phyloP scores from a whole-genome alignment of 306 rosid genomes.

The Urtica urens region DNA sequence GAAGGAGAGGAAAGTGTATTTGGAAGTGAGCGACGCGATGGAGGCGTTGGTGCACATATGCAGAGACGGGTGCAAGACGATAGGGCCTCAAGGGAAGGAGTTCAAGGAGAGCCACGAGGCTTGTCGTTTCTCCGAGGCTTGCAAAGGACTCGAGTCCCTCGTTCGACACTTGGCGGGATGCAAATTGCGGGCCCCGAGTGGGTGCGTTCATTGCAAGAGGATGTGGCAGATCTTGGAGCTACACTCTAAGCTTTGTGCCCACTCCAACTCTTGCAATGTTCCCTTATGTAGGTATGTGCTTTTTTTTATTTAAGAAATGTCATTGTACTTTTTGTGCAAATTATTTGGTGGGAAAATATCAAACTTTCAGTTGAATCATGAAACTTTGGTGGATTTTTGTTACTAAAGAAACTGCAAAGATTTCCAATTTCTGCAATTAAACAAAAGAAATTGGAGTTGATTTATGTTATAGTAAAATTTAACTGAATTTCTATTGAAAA shows the following conservation, averaged over 20 bases:
- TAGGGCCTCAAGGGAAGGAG: conserved; percentile 78
- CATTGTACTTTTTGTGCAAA: no score
- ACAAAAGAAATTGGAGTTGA: no score
- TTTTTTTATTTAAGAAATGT: no score
- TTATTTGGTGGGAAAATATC: no score
- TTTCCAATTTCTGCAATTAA: no score
- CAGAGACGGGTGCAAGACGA: conserved; percentile 83
- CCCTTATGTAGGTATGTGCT: conserved; percentile 68
- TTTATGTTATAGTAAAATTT: no score
- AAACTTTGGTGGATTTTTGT: no score
- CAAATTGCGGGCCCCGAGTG: conserved; percentile 72
- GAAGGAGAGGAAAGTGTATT: conserved; percentile 51
- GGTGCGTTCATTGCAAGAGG: conserved; percentile 81
- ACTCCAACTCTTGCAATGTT: conserved; percentile 52
- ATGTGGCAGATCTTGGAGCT: conserved; percentile 94
- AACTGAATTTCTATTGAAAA: no score
- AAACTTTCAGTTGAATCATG: no score
- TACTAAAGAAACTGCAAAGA: no score
- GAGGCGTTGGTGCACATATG: conserved; percentile 95
- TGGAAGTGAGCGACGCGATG: conserved; percentile 80
- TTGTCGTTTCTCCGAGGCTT: conserved; percentile 59
- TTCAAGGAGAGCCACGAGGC: conserved; percentile 54
- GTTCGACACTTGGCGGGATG: conserved; percentile 94
- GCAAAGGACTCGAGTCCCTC: conserved; percentile 75
- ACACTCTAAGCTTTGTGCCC: conserved; percentile 70